Base-by-base conservation (phyloP, 345 rosid species). In the Citrus mangshanensis region DNA sequence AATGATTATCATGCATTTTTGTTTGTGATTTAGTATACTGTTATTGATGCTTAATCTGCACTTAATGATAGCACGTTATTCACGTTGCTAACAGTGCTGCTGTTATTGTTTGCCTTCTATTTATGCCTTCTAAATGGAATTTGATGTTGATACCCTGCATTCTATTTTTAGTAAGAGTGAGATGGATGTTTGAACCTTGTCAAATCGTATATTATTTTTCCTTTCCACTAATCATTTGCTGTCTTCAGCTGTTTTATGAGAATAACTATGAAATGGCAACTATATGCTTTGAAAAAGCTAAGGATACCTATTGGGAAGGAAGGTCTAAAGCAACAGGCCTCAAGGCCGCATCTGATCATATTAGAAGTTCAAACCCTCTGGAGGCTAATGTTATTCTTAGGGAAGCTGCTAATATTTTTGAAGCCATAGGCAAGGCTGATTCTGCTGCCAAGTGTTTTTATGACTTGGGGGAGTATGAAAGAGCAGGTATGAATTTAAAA, bases 261-360 rank as follows among this genome's bases (percentile, higher is more conserved):
- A 62, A 70, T 21, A 87, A 86, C 63, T 90, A 79, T 79, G 84
- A 78, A 67, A 87, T 84, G 90, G 90, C 90, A 28, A 80, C 84
- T 32, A 71, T 72, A 76, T 90, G 91, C 60, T 90, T 90, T 40
- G 86, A 83, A 81, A 87, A 79, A 83, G 90, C 91, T 5, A 81
- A 82, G 22, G 87, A 84, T 69, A 61, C 32, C 0, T 74, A 81
- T 4, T 85, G 90, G 73, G 89, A 84, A 77, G 86, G 70, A 72
- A 51, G 84, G 16, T 84, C 90, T 22, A 84, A 86, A 75, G 92
- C 92, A 34, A 32, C 79, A 6, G 87, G 85, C 32, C 90, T 86
- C 35, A 77, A 79, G 56, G 83, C 87, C 7, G 77, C 82, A 59
- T 87, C 93, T 56, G 87, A 86, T 35, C 80, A 40, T 8, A 73